A percentile compares a stretch with the other conserved stretches of the same genome.
These are phyloP conservation scores for Eutrema japonicum DNA, from an alignment of 345 rosid species.

Conservation along the genomic window DNA sequence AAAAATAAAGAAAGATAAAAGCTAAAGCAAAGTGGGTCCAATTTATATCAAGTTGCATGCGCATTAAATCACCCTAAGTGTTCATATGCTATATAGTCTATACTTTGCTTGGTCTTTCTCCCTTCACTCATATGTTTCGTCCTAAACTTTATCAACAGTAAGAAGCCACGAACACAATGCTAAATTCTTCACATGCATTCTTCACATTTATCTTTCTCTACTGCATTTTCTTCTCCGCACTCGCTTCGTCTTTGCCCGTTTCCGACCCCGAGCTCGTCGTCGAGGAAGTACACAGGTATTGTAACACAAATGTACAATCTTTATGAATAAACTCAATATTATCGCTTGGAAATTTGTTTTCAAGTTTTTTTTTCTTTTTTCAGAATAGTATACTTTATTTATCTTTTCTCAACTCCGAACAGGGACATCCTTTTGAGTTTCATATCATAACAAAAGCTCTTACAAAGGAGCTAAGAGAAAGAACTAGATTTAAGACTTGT, in stretches of 20 bases:
- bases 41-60: constrained; percentile 37
- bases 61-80: constrained; percentile 36
- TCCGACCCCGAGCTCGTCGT: constrained; percentile 63
- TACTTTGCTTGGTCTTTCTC: constrained; percentile 33
- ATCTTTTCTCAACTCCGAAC: too few species aligned
- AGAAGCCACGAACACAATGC: constrained; percentile 12
- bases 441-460: too few species aligned
- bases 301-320: background rate
- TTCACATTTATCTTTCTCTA: constrained; percentile 36
- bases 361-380: too few species aligned
- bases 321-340: background rate
- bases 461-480: too few species aligned
- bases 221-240: constrained; percentile 44
- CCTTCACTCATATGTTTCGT: constrained; percentile 38
- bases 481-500: too few species aligned
- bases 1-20: background rate
- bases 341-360: background rate
- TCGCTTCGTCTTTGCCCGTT: constrained; percentile 54
- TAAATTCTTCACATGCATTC: constrained; percentile 31
- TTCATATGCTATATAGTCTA: constrained; percentile 39
- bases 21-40: constrained; percentile 39
- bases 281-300: constrained; percentile 67
- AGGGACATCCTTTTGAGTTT: too few species aligned
- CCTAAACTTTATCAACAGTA: constrained; percentile 4
- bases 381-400: too few species aligned